These are phyloP conservation scores for Hydnomerulius pinastri DNA, from an alignment of 768 basidiomycete species.

Conservation along the genomic window DNA sequence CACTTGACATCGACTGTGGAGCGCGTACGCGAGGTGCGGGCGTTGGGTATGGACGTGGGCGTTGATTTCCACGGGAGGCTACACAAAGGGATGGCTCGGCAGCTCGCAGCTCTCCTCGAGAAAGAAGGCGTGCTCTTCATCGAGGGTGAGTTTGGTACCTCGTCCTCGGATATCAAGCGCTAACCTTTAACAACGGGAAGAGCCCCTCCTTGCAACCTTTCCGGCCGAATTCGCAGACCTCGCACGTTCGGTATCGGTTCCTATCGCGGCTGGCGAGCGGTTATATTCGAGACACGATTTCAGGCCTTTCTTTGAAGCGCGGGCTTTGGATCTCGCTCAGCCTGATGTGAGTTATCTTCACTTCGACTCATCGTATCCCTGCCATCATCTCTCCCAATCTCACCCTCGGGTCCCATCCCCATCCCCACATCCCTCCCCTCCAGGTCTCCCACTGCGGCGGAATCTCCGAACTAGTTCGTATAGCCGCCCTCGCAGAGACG, in stretches of 20 bases:
- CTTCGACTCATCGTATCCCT: no score
- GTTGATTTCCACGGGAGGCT: slow-evolving; percentile 72
- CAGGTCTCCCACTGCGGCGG: slow-evolving; percentile 63
- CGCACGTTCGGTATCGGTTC: slow-evolving; percentile 52
- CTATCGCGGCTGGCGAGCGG: slow-evolving; percentile 66
- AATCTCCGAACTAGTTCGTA: slow-evolving; percentile 58
- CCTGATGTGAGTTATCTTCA: slow-evolving; percentile 52
- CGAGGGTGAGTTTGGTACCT: slow-evolving; percentile 43
- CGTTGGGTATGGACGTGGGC: slow-evolving; percentile 62
- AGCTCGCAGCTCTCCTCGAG: slow-evolving; percentile 62
- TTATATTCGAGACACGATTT: slow-evolving; percentile 64
- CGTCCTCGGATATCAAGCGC: not conserved
- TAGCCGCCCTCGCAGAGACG: slow-evolving; percentile 60
- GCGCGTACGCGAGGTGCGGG: slow-evolving; percentile 52
- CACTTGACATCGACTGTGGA: slow-evolving; percentile 51
- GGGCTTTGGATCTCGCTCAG: slow-evolving; percentile 69
- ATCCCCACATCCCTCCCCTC: not conserved
- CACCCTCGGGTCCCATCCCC: not conserved
- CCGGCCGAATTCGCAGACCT: slow-evolving; percentile 64
- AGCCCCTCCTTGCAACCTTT: slow-evolving; percentile 61
- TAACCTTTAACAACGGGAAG: slow-evolving; percentile 25
- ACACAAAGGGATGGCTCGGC: slow-evolving; percentile 70
- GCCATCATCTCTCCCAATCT: no score
- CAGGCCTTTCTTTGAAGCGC: slow-evolving; percentile 62
- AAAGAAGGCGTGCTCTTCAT: slow-evolving; percentile 64